Evolutionary conservation across 306 rosid species (phyloP).

Genomic region (Biancaea sappan): DNA sequence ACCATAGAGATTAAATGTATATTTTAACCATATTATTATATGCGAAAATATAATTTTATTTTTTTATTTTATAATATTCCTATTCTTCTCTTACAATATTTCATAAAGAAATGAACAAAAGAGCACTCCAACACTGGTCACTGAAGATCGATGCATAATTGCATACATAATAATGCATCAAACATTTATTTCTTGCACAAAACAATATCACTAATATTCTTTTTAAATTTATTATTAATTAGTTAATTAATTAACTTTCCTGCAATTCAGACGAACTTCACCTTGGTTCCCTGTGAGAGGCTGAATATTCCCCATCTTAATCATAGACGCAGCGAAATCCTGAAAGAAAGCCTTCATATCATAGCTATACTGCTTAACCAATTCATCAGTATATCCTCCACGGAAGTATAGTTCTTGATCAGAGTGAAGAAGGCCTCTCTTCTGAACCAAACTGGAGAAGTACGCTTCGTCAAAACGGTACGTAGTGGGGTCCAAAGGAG

Average conservation of each 20-base stretch:
- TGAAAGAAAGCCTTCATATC: not conserved
- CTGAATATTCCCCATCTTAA: constrained; percentile 59
- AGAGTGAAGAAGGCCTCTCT: constrained; percentile 53
- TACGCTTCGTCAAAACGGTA: constrained; percentile 29
- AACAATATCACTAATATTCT: too few relatives aligned
- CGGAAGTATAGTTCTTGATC: constrained; percentile 51
- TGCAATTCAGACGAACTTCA: constrained; percentile 49
- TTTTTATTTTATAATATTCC: too few relatives aligned
- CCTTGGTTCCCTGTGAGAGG: constrained; percentile 49
- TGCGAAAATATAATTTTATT: too few relatives aligned
- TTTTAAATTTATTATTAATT: too few relatives aligned
- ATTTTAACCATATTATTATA: too few relatives aligned
- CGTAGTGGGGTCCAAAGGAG: constrained; percentile 44
- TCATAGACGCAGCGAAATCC: constrained; percentile 44
- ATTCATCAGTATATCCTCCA: constrained; percentile 37
- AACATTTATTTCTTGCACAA: too few relatives aligned
- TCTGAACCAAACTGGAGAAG: constrained; percentile 21
- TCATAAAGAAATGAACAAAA: not conserved
- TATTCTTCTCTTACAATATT: not conserved
- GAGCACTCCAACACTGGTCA: not conserved
- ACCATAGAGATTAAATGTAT: too few relatives aligned
- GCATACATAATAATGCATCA: too few relatives aligned
- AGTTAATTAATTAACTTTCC: constrained; percentile 37
- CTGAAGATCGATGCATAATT: not conserved
- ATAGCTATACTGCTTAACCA: constrained; percentile 37